Conservation (phyloP, 352 stramenopile genomes). For the Plasmopara viticola region DNA sequence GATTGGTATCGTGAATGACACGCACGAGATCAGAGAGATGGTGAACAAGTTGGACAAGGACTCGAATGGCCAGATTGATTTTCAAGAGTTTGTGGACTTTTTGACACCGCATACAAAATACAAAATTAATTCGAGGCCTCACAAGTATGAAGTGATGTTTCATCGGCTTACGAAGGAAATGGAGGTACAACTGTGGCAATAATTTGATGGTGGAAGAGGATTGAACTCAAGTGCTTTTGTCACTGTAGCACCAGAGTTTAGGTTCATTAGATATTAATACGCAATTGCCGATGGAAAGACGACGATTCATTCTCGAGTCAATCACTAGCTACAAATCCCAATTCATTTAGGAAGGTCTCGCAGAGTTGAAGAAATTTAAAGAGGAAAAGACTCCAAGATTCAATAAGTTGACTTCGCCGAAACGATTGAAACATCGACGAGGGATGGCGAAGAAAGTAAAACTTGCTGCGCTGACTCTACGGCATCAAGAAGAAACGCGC, state of each 20-base stretch:
- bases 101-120: constrained; percentile 49
- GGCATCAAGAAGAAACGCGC: constrained; percentile 48
- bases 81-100: constrained; percentile 73
- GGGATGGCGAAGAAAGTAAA: constrained; percentile 38
- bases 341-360: constrained; percentile 48
- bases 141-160: constrained; percentile 68
- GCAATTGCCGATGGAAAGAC: constrained; percentile 66
- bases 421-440: constrained; percentile 19
- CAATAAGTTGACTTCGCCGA: constrained; percentile 1
- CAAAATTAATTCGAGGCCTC: constrained; percentile 30
- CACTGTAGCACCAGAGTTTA: constrained; percentile 49
- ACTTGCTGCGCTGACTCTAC: constrained; percentile 39
- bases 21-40: constrained; percentile 52
- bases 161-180: constrained; percentile 73
- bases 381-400: constrained; percentile 3
- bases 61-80: constrained; percentile 68
- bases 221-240: constrained; percentile 2
- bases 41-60: constrained; percentile 62
- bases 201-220: not conserved
- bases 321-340: constrained; percentile 54
- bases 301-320: constrained; percentile 63
- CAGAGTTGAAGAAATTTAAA: constrained; percentile 31
- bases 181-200: constrained; percentile 31
- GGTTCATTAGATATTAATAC: constrained; percentile 74
- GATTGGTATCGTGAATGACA: constrained; percentile 67